These are phyloP conservation scores for Moringa oleifera DNA, from an alignment of 345 rosid genomes.

Conservation along the genomic window DNA sequence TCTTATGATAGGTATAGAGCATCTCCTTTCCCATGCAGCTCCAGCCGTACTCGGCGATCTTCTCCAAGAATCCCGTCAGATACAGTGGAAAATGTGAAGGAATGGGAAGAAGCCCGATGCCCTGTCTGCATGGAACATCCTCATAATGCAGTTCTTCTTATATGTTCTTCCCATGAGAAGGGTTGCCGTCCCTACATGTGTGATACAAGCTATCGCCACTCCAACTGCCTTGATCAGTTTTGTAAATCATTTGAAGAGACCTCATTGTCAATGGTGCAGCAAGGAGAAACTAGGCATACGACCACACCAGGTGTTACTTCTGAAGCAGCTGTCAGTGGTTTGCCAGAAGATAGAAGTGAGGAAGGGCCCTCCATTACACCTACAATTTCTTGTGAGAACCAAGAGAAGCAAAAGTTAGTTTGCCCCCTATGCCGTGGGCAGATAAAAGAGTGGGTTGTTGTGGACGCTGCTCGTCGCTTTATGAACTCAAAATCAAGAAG, in stretches of 20 bases:
- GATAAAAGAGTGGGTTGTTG: constrained; percentile 73
- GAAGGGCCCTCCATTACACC: constrained; percentile 22
- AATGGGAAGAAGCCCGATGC: constrained; percentile 96
- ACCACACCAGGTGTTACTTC: constrained; percentile 18
- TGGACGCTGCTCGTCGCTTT: constrained; percentile 63
- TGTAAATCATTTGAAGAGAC: constrained; percentile 53
- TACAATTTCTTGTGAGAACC: constrained; percentile 32
- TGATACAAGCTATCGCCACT: constrained; percentile 94
- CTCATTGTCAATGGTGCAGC: constrained; percentile 22
- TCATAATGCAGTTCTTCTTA: constrained; percentile 88
- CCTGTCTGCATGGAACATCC: constrained; percentile 99
- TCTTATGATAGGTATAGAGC: constrained; percentile 60
- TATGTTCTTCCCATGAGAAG: constrained; percentile 85
- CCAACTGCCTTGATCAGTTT: constrained; percentile 93
- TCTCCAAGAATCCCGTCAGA: constrained; percentile 43
- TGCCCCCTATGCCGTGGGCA: constrained; percentile 94
- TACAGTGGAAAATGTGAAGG: constrained; percentile 54
- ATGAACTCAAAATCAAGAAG: constrained; percentile 84
- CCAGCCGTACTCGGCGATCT: constrained; percentile 36
- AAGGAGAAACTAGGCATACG: constrained; percentile 28
- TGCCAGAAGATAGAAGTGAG: constrained; percentile 33
- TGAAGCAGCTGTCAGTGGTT: constrained; percentile 26
- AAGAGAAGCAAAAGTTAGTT: constrained; percentile 38
- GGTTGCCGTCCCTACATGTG: constrained; percentile 99
- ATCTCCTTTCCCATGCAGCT: constrained; percentile 55